Evolutionary conservation across 1,284 basidiomycete species (phyloP), one percentile per base, ranked within the genome.

Genomic region (Ustilago tritici): DNA sequence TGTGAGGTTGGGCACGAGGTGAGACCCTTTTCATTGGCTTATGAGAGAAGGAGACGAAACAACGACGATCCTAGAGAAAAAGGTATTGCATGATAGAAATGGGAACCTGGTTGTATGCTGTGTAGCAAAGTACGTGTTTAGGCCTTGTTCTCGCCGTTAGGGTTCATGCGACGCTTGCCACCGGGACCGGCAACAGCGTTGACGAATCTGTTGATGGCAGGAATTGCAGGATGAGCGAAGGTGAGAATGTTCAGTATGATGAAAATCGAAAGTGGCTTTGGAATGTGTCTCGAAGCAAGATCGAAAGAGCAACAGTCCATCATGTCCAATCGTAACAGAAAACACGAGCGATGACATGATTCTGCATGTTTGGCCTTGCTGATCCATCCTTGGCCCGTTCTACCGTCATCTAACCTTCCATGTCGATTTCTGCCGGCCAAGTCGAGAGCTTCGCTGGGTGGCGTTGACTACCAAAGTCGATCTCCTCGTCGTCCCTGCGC

Each of bases 161-260:
- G 77, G 82, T 86, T 86, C 95, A 97, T 96, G 89, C 91, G 92
- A 88, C 95, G 91, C 91, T 98, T 98, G 88, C 95, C 95, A 82
- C 93, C 93, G 76, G 93, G 93, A 73, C 93, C 90, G 76, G 92
- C 91, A 73, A 93, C 94, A 79, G 95, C 95, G 88, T 97, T 98
- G 85, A 98, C 95, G 91, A 95, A 95, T 88, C 93, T 94, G 63
- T 35, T 6, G 14, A 46, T 41, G 12, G 17, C 10, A 10, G 28
- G 31, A 38, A 50, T n/a, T 8, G 15, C 15, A 49, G 50, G 9
- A 17, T 46, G 17, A 36, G 17, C 15, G 28, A 23, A 4, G 11
- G n/a, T 15, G 31, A 38, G n/a, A 31, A 47, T 52, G 65, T 60
- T 28, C 14, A 66, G 65, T 43, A 35, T 4, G 6, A 23, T 46